phyloP scores from a whole-genome alignment of 495 filamentous ascomycete genomes.

The Lophiotrema nucula region DNA sequence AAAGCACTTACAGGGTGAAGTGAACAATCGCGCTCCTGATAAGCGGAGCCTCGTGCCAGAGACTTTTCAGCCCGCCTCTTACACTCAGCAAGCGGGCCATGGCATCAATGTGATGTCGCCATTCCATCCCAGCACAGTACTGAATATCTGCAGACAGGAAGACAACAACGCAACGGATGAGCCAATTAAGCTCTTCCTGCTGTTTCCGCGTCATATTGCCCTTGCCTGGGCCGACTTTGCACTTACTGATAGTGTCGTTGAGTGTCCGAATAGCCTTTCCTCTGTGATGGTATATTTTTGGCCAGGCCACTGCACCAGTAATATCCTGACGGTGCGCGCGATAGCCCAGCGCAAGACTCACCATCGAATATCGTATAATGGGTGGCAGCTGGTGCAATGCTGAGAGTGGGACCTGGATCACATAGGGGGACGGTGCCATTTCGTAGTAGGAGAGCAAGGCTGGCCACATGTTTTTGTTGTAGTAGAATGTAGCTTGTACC shows the following conservation, averaged over 20 bases:
- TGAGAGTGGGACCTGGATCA: constrained; percentile 1
- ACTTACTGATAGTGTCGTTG: neutral
- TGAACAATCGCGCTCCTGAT: neutral
- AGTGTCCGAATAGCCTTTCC: constrained; percentile 10
- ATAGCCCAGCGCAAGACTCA: constrained; percentile 1
- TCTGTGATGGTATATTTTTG: constrained; percentile 10
- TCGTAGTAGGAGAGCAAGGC: neutral
- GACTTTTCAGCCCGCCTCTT: neutral
- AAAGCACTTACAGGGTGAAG: neutral
- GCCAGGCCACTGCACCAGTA: neutral
- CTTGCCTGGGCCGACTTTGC: too few relatives aligned
- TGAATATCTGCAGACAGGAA: neutral
- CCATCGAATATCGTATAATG: neutral
- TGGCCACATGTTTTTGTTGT: constrained; percentile 11
- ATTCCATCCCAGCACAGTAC: neutral
- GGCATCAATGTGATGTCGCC: neutral
- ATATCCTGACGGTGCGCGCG: neutral
- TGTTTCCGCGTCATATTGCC: too few relatives aligned
- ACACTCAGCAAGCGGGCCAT: neutral
- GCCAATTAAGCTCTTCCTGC: neutral
- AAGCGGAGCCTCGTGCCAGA: neutral
- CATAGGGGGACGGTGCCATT: constrained; percentile 12
- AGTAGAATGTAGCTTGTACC: constrained; percentile 13
- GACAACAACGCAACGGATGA: neutral
- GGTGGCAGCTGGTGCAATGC: constrained; percentile 8